Conservation (phyloP, 208 protist species). For the Phytomonas sp. region DNA sequence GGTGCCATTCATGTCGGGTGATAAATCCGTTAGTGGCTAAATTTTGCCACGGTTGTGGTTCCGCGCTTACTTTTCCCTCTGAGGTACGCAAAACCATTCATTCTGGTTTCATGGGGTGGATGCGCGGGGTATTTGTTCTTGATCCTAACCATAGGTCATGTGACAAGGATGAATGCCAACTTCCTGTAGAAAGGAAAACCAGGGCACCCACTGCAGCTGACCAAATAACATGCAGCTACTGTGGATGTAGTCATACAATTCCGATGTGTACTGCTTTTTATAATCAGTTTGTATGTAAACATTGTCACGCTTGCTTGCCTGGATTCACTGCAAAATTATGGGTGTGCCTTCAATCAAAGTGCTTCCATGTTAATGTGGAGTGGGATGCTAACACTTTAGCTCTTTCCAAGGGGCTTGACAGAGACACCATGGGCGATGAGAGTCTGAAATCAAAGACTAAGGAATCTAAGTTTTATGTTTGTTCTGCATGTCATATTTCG, state of each 20-base stretch:
- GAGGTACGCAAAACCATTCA: not conserved
- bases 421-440: not conserved
- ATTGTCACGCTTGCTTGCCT: conserved; percentile 3
- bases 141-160: not conserved
- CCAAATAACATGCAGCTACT: not conserved
- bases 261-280: not conserved
- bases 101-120: not conserved
- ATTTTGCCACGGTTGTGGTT: not conserved
- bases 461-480: conserved; percentile 1
- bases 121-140: not conserved
- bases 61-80: not conserved
- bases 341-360: conserved; percentile 57
- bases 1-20: conserved; percentile 24
- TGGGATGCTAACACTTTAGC: not conserved
- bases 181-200: not conserved
- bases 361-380: conserved; percentile 45
- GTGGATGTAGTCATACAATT: not conserved
- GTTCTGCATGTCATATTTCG: conserved; percentile 17
- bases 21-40: not conserved
- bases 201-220: not conserved
- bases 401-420: not conserved
- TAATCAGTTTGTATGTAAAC: not conserved
- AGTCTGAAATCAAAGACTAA: not conserved
- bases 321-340: conserved; percentile 16
- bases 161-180: not conserved